Conservation (phyloP, 1,284 basidiomycete species). For the Ganoderma lingzhi region DNA sequence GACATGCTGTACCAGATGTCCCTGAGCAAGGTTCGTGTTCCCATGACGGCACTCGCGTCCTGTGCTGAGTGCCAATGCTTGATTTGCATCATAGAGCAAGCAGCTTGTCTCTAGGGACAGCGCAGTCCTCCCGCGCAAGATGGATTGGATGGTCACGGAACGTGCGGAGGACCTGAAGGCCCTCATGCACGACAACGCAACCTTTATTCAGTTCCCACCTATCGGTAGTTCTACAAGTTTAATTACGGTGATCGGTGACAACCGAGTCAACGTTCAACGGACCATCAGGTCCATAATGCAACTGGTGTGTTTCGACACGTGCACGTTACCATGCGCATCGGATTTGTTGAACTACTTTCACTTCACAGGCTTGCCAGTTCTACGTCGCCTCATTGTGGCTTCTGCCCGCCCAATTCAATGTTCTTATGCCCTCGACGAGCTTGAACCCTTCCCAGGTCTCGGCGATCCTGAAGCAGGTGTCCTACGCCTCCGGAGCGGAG, state of each 20-base stretch:
- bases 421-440: conserved; percentile 83
- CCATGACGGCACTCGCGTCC: neutral
- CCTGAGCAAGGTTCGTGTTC: conserved; percentile 76
- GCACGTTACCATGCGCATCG: conserved; percentile 2
- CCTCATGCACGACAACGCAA: conserved; percentile 96
- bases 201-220: conserved; percentile 93
- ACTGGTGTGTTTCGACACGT: conserved; percentile 65
- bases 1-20: conserved; percentile 95
- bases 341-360: conserved; percentile 23
- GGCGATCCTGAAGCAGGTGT: conserved; percentile 87
- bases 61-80: conserved; percentile 6
- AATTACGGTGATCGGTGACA: conserved; percentile 95
- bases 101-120: conserved; percentile 92
- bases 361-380: conserved; percentile 88
- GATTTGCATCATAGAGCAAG: conserved; percentile 71
- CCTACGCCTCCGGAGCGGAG: conserved; percentile 90
- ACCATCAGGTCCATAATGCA: conserved; percentile 97
- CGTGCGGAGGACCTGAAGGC: conserved; percentile 89
- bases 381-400: conserved; percentile 98
- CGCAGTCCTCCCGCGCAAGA: conserved; percentile 93
- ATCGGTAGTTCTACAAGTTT: conserved; percentile 92
- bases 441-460: conserved; percentile 89
- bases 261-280: conserved; percentile 94
- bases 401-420: conserved; percentile 92
- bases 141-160: conserved; percentile 98